Base-by-base conservation (phyloP, 768 basidiomycete genomes). In the Amanita rimosa region DNA sequence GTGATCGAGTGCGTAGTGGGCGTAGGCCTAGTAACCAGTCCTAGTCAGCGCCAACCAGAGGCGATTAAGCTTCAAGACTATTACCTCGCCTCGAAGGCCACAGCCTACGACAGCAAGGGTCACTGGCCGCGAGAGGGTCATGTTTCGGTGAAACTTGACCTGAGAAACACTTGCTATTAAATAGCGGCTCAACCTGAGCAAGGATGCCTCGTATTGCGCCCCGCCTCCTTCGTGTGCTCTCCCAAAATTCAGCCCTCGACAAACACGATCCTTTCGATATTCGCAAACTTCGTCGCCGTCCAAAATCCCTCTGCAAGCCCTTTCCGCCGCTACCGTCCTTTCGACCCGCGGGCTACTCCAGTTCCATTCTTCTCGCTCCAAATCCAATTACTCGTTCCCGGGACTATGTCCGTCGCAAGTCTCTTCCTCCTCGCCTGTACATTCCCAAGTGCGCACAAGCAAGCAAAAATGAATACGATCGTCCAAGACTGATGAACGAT, bases 21-120 rank as follows among this genome's bases (percentile, higher is more conserved):
- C 72, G 54, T 92, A 93, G 17, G 60, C 64, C 83, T 90, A 52
- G 43, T 11, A 44, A 11, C 34, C 6, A 6, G 5, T 26, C 8
- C 22, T 5, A 42, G 14, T 38, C 37, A 41, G 40, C 13, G 39
- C 17, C 6, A 37, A 31, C 2, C 16, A 24, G 45, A 37, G 8
- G 6, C 7, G 13, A n/a, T 43, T 21, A 34, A 8, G 9, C n/a
- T n/a, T n/a, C n/a, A n/a, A 16, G 0, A 4, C 26, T 19, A 52
- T n/a, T n/a, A 88, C 89, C 67, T 71, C 73, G 46, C 90, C 91
- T 48, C 91, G 79, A 60, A 86, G 81, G 5, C 91, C 91, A 56
- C 87, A 89, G 16, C 91, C 91, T 27, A 94, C 63, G 52, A 93
- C 67, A 11, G 79, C 88, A 31, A 93, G 55, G 0, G 86, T 91